These are phyloP conservation scores for Cornus controversa DNA, from an alignment of 148 eudicot species.

Conservation along the genomic window DNA sequence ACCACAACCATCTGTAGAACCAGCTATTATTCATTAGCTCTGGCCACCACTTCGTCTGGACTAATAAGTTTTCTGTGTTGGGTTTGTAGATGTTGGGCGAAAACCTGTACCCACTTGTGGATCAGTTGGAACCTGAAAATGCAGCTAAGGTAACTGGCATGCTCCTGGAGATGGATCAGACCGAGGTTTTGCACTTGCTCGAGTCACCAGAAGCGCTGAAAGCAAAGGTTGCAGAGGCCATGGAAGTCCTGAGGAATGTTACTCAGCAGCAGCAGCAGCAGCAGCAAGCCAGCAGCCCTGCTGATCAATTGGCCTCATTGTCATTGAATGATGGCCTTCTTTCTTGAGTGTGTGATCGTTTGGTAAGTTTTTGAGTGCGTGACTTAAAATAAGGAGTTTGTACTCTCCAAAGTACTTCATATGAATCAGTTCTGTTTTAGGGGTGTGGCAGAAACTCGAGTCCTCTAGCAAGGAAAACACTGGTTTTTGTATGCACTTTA, in stretches of 20 bases:
- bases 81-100: conserved; percentile 65
- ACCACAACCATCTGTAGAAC: background rate
- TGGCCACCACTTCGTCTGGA: background rate
- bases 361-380: background rate
- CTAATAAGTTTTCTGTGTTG: background rate
- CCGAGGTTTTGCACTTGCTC: conserved; percentile 67
- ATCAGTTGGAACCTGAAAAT: conserved; percentile 63
- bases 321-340: conserved; percentile 53
- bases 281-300: conserved; percentile 42
- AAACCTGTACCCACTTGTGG: conserved; percentile 74
- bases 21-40: background rate
- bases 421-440: background rate
- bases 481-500: background rate
- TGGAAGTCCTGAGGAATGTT: conserved; percentile 68
- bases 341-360: conserved; percentile 11
- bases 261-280: conserved; percentile 60
- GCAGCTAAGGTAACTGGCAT: conserved; percentile 86
- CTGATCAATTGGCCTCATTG: conserved; percentile 60
- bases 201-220: conserved; percentile 77
- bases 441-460: background rate
- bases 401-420: background rate
- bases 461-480: background rate
- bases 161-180: conserved; percentile 84
- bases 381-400: background rate
- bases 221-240: conserved; percentile 78